phyloP scores from a whole-genome alignment of 148 eudicot species.

The Vaccinium myrtillus region DNA sequence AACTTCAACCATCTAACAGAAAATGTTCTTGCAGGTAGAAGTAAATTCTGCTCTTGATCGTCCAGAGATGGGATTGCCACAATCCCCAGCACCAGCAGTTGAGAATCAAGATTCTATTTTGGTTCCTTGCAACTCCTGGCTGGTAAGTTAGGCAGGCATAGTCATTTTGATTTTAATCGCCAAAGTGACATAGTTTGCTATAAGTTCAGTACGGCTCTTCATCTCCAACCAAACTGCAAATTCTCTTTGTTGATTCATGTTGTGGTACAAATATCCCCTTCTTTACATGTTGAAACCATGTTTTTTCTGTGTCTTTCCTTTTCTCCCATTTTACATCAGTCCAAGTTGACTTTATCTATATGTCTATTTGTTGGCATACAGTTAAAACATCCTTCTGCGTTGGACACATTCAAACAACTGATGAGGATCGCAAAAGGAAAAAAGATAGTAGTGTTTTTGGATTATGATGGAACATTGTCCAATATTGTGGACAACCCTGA shows the following conservation, averaged over 20 bases:
- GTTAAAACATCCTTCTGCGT: constrained; percentile 54
- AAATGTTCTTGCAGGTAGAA: constrained; percentile 19
- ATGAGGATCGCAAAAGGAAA: constrained; percentile 36
- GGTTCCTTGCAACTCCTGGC: constrained; percentile 23
- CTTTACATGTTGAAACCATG: constrained; percentile 1
- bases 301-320: background rate
- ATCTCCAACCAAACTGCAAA: background rate
- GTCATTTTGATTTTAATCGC: background rate
- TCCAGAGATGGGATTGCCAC: constrained; percentile 23
- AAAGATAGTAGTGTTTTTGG: constrained; percentile 43
- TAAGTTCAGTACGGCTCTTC: background rate
- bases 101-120: constrained; percentile 10
- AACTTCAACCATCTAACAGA: background rate
- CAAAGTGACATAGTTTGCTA: background rate
- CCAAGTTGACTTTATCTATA: background rate
- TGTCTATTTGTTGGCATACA: constrained; percentile 9
- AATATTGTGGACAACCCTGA: constrained; percentile 55
- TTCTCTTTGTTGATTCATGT: background rate
- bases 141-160: constrained; percentile 16
- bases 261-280: background rate
- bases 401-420: constrained; percentile 38
- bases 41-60: background rate
- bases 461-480: constrained; percentile 60
- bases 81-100: constrained; percentile 20
- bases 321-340: background rate